Evolutionary conservation across 2,329 filamentous ascomycete species (phyloP), one percentile per base, ranked within the genome.

Genomic region (Trichoderma gracile): DNA sequence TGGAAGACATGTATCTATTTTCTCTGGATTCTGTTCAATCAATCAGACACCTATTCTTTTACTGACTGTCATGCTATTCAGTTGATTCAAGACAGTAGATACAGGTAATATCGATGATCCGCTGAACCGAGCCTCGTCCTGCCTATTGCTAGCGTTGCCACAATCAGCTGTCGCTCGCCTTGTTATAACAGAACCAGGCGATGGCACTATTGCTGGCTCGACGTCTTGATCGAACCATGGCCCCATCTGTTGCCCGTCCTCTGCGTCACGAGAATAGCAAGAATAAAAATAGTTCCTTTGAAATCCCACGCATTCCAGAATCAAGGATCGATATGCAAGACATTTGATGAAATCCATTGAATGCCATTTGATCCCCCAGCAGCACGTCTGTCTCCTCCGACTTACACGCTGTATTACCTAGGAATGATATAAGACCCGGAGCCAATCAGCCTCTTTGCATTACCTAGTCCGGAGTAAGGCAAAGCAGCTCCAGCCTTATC

Each of bases 31-130:
- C 30, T 30, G 30, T 4, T 27, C 25, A 27, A 30, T 30, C 30
- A 30, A 30, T 30, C 30, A 30, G 9, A 2, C 30, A 30, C 9
- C 30, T 30, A 30, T 10, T 30, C 9, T 8, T 9, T 8, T 30
- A 30, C 30, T 30, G 30, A 30, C 9, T 10, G 9, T 30, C 30
- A 23, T 14, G 14, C 30, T 23, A 30, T 30, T 25, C 30, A 30
- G 5, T 9, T 30, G 6, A 30, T 10, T 30, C 30, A 30, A 30
- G 8, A 30, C 27, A 1, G n/a, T 9, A 10, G 7, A 27, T 5
- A 27, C 25, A 3, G 1, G 7, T 4, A 27, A 27, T 27, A 78
- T 84, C 62, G 14, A 30, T 40, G 25, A 45, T 58, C 55, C 55
- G 55, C 27, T 30, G n/a, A 58, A 38, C 56, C 56, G 56, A 59